Base-by-base conservation (phyloP, 2,329 filamentous ascomycete species). In the Alternaria arborescens region DNA sequence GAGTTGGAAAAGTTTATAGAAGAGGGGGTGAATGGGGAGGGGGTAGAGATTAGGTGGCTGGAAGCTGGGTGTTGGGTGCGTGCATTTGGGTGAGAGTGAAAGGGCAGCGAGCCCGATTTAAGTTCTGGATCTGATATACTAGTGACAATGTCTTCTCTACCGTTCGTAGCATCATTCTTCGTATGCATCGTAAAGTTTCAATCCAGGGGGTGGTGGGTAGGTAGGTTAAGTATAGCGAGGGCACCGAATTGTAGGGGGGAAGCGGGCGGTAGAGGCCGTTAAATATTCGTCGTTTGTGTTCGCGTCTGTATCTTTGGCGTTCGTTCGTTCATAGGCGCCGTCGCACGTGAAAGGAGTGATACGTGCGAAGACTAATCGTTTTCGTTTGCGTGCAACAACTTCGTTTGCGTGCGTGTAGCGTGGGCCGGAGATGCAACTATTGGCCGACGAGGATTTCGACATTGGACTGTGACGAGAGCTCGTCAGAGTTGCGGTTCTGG, bases 371-470 rank as follows among this genome's bases (percentile, higher is more conserved):
- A 59, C 60, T 66, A n/a, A n/a, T 64, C 60, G 50, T 62, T 67
- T 66, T 64, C 46, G 57, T 48, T 34, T 47, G 26, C 18, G 26
- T 56, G 54, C 34, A 24, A 24, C 24, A 24, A 24, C 24, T 68
- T 64, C 41, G 57, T 48, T 34, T 47, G 26, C 18, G 26, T 56
- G 54, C 34, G 55, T 53, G 48, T 47, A 58, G 57, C 42, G 28
- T 30, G 28, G 28, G 28, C 28, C 11, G 28, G 47, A 61, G 57
- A 48, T 54, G n/a, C 51, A 62, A 76, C 67, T 62, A 77, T 78
- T 86, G 87, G 81, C 88, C 87, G 70, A 88, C 87, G 70, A 88
- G 87, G 74, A 89, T 88, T 75, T 88, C 86, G 65, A 88, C 84
- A 59, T 84, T 84, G 63, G 85, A 86, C 70, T 84, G 85, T 66